Evolutionary conservation across 176 grass and related monocot genomes (phyloP).

Genomic region (Raddia guianensis): DNA sequence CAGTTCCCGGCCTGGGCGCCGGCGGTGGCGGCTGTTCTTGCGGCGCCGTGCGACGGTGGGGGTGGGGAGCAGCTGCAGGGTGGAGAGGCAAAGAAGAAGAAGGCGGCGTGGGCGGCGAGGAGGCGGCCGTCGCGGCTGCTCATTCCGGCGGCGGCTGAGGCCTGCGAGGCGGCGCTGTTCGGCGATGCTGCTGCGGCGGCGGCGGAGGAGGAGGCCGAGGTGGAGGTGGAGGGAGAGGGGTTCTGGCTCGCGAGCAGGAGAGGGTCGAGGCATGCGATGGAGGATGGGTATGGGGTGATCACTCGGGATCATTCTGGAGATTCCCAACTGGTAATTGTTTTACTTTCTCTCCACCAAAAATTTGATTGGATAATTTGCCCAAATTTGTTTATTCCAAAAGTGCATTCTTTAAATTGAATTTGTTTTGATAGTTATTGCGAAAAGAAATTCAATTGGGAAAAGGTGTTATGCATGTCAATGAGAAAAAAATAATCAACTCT

Average conservation of each 20-base stretch:
- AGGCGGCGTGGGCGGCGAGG: constrained; percentile 36
- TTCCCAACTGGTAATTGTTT: constrained; percentile 56
- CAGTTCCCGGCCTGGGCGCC: neutral
- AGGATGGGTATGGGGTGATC: constrained; percentile 63
- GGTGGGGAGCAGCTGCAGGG: neutral
- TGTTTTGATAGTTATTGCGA: no score
- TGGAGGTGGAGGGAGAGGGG: constrained; percentile 51
- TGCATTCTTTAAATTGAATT: no score
- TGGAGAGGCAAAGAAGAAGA: constrained; percentile 11
- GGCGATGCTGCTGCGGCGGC: neutral
- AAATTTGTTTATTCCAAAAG: neutral
- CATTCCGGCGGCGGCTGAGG: constrained; percentile 49
- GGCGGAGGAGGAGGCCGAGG: constrained; percentile 30
- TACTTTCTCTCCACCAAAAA: neutral
- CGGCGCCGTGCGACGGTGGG: neutral
- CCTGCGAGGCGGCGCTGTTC: neutral
- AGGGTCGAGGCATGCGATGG: constrained; percentile 71
- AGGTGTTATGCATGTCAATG: no score
- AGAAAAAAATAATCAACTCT: no score
- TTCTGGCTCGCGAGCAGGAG: constrained; percentile 66
- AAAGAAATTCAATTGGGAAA: no score
- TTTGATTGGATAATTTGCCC: neutral
- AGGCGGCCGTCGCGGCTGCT: constrained; percentile 60
- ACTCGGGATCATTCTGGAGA: constrained; percentile 32
- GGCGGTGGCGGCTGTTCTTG: neutral